These are phyloP conservation scores for Phytophthora chlamydospora DNA, from an alignment of 352 stramenopile genomes.

Conservation along the genomic window DNA sequence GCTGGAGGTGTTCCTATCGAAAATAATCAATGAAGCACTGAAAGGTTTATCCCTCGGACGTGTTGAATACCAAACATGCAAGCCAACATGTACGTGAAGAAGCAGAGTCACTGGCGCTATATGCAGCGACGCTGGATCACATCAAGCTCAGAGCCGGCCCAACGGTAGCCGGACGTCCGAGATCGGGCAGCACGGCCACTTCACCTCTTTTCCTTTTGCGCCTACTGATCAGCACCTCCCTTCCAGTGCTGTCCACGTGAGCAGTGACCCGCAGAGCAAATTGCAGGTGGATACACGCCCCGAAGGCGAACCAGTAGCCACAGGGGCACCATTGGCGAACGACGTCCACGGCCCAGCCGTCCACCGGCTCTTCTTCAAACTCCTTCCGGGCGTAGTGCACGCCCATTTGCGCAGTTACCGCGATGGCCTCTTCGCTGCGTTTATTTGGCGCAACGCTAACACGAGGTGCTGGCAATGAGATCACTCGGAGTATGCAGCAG, in stretches of 20 bases:
- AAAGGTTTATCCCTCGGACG: too few relatives aligned
- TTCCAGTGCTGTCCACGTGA: constrained; percentile 8
- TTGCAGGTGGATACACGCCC: constrained; percentile 3
- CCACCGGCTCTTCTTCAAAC: neutral
- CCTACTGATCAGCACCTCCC: constrained; percentile 6
- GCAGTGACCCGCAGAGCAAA: constrained; percentile 6
- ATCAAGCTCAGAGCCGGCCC: constrained; percentile 1
- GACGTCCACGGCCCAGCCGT: constrained; percentile 1
- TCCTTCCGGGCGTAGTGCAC: neutral
- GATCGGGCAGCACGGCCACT: neutral
- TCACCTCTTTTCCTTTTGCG: constrained; percentile 3
- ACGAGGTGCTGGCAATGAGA: constrained; percentile 1
- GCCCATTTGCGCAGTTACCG: neutral
- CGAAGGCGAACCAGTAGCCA: constrained; percentile 1
- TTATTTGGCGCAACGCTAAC: neutral
- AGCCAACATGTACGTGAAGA: too few relatives aligned
- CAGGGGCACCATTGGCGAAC: neutral
- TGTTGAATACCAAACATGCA: too few relatives aligned
- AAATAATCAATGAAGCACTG: too few relatives aligned
- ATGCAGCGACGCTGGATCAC: neutral
- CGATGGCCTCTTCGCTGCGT: neutral
- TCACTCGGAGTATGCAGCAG: constrained; percentile 1
- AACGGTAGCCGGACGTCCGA: neutral
- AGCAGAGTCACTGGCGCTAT: too few relatives aligned
- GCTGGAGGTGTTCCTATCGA: too few relatives aligned